These are phyloP conservation scores for Backusella morwellensis DNA, from an alignment of 192 early-diverging fungal genomes.

Conservation along the genomic window DNA sequence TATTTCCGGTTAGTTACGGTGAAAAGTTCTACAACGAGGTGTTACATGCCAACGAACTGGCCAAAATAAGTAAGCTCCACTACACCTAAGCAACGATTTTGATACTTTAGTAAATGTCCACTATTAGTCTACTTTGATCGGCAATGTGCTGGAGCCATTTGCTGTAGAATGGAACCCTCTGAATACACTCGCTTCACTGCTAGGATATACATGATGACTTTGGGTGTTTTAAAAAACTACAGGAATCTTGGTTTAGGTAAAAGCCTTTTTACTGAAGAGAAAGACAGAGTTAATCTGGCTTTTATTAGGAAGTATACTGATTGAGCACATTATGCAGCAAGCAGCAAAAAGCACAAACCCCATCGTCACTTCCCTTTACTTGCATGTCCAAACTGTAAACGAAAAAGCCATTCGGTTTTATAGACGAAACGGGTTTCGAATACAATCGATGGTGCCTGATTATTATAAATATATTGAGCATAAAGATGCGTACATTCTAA, in stretches of 20 bases:
- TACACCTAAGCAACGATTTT: background rate
- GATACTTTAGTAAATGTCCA: background rate
- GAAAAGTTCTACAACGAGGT: slow-evolving; percentile 77
- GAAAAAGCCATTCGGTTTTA: slow-evolving; percentile 9
- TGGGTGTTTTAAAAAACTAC: slow-evolving; percentile 85
- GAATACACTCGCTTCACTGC: slow-evolving; percentile 27
- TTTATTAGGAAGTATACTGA: background rate
- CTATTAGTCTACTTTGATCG: slow-evolving; percentile 42
- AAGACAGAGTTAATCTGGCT: background rate
- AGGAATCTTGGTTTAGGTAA: slow-evolving; percentile 75
- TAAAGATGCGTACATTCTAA: slow-evolving; percentile 16
- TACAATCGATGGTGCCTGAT: background rate
- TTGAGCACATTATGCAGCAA: background rate
- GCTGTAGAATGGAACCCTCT: slow-evolving; percentile 51
- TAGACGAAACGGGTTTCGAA: slow-evolving; percentile 9
- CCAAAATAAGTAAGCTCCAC: slow-evolving; percentile 16
- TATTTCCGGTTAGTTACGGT: slow-evolving; percentile 87
- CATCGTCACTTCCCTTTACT: background rate
- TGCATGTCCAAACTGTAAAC: slow-evolving; percentile 14
- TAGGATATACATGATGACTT: slow-evolving; percentile 87
- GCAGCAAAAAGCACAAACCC: background rate
- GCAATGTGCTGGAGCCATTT: slow-evolving; percentile 77
- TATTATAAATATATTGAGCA: slow-evolving; percentile 11
- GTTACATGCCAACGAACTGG: slow-evolving; percentile 63
- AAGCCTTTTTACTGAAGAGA: background rate